Conservation (phyloP, 139 green algal species). For the Coccomyxa sp. region DNA sequence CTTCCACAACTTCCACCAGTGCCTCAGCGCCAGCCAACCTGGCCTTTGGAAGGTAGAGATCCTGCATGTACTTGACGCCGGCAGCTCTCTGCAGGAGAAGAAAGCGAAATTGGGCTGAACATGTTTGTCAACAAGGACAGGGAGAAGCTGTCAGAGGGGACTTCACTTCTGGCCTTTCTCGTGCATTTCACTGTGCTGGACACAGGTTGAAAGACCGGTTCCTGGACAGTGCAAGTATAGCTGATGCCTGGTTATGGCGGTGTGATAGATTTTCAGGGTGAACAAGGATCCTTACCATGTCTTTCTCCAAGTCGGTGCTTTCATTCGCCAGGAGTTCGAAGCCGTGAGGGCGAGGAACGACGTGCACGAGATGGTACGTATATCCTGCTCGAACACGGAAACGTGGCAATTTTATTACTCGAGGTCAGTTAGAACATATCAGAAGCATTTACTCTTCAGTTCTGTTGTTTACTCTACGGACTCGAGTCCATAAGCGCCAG, state of each 20-base stretch:
- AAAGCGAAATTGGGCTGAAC: no score
- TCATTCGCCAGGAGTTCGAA: not conserved
- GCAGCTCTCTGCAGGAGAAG: not conserved
- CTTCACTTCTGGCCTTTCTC: no score
- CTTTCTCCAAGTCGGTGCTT: no score
- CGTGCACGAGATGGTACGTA: not conserved
- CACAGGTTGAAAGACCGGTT: no score
- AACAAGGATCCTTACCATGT: not conserved
- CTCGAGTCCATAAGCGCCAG: not conserved
- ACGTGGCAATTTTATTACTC: not conserved
- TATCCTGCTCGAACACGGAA: not conserved
- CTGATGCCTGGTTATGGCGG: no score
- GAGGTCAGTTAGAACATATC: not conserved
- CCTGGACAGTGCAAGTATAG: no score
- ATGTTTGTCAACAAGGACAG: not conserved
- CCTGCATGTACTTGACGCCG: not conserved
- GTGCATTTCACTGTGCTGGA: no score
- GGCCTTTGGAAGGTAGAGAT: not conserved
- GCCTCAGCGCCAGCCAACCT: not conserved
- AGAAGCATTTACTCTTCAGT: no score
- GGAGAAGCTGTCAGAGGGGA: no score
- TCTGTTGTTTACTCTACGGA: no score
- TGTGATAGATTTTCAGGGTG: no score
- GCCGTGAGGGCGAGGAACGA: not conserved
- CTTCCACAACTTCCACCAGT: not conserved